These are phyloP conservation scores for Debaryomyces fabryi DNA, from an alignment of 1,139 yeast genomes.

Conservation along the genomic window DNA sequence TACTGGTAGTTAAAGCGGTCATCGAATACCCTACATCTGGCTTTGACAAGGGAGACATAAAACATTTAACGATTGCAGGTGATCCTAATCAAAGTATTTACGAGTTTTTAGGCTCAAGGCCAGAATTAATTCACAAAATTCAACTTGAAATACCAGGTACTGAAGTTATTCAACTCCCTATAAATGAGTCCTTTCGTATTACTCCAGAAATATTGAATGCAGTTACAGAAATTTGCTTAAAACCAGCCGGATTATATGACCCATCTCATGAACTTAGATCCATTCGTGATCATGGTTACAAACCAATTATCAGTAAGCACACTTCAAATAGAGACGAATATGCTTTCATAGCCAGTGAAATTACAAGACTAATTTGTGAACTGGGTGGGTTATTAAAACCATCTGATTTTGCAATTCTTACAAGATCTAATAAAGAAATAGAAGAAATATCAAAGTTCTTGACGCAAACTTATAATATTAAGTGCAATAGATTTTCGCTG, in stretches of 20 bases:
- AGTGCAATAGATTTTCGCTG: conserved; percentile 46
- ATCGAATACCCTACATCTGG: conserved; percentile 30
- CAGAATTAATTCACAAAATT: conserved; percentile 29
- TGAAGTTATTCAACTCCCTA: conserved; percentile 27
- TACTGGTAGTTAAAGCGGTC: conserved; percentile 46
- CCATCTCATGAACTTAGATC: conserved; percentile 18
- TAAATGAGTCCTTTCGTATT: conserved; percentile 59
- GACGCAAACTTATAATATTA: conserved; percentile 40
- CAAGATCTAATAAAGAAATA: conserved; percentile 57
- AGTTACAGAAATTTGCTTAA: conserved; percentile 35
- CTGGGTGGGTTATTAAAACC: conserved; percentile 51
- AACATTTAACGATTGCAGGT: conserved; percentile 70
- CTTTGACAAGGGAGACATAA: conserved; percentile 19
- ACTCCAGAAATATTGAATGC: conserved; percentile 56
- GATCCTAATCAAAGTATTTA: conserved; percentile 76
- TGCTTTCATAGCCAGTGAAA: conserved; percentile 47
- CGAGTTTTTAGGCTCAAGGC: conserved; percentile 60
- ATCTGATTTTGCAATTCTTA: conserved; percentile 57
- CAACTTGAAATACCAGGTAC: conserved; percentile 28
- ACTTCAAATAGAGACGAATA: conserved; percentile 36
- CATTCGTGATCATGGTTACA: conserved; percentile 22
- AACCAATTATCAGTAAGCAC: conserved; percentile 37
- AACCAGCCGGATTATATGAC: conserved; percentile 13
- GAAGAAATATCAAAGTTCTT: conserved; percentile 45
- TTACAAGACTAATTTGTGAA: conserved; percentile 41